Evolutionary conservation across 2,329 filamentous ascomycete species (phyloP), one percentile per base, ranked within the genome.

Genomic region (Aspergillus ruber): DNA sequence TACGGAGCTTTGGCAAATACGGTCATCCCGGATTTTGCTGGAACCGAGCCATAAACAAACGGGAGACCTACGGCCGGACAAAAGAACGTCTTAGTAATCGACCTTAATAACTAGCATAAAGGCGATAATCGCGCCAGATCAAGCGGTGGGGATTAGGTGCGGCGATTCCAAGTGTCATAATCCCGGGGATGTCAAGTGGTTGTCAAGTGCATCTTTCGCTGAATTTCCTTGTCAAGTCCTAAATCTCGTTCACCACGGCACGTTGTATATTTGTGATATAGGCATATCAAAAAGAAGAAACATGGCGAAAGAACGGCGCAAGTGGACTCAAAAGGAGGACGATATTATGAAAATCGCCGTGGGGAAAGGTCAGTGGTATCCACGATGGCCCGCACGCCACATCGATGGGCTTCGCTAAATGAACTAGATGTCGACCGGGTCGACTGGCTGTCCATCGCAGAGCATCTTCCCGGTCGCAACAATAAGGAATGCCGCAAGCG

Each of bases 401-500:
- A 33, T 33, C 10, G 10, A n/a, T 33, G 29, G 10, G 10, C 29
- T 33, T 33, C n/a, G 6, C 29, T 33, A 33, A 33, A 4, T 33
- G 29, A 33, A 33, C 10, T 33, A 36, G 33, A 36, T 36, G 33
- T 36, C 33, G 33, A 36, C 3, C 33, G 33, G 7, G 7, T 36
- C 33, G 42, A 21, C 36, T 50, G 48, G 48, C 40, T 43, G n/a
- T 29, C 44, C n/a, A 50, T 50, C 12, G 48, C 48, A 10, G 45
- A 46, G 29, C 43, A 45, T 12, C 48, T 50, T 2, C 45, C 48
- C 4, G 45, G 45, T 12, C 27, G 45, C 18, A 50, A 45, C 4
- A 50, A 50, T 38, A 50, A 50, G 36, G 48, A 50, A 13, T 50
- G 45, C 15, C 44, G 48, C 21, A 50, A 50, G 21, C 48, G 45